phyloP scores from a whole-genome alignment of 805 yeast species.

The Saturnispora bothae region DNA sequence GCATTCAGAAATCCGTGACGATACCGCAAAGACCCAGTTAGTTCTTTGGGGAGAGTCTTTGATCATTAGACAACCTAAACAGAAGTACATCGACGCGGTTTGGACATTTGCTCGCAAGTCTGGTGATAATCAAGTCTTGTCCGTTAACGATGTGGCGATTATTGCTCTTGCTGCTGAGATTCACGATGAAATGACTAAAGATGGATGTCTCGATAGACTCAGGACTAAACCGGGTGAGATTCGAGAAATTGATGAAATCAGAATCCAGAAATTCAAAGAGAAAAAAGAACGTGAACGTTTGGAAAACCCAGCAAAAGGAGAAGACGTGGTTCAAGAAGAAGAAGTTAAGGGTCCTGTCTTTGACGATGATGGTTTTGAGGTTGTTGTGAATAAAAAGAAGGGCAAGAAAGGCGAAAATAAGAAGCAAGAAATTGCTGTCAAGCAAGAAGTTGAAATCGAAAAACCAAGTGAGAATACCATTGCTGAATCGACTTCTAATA shows the following conservation, averaged over 20 bases:
- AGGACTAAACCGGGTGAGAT: slow-evolving; percentile 56
- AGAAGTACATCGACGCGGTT: slow-evolving; percentile 53
- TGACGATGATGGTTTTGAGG: slow-evolving; percentile 14
- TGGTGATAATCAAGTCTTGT: slow-evolving; percentile 84
- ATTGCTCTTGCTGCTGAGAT: slow-evolving; percentile 86
- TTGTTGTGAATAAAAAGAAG: slow-evolving; percentile 10
- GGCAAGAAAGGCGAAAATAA: slow-evolving; percentile 6
- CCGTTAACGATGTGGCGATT: slow-evolving; percentile 85
- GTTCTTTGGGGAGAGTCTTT: slow-evolving; percentile 70
- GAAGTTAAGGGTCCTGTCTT: slow-evolving; percentile 11
- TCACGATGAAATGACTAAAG: slow-evolving; percentile 51
- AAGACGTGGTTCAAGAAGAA: slow-evolving; percentile 11
- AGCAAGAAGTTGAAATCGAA: slow-evolving; percentile 2
- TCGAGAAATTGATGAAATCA: slow-evolving; percentile 29
- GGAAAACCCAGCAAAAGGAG: slow-evolving; percentile 6
- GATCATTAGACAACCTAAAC: slow-evolving; percentile 65
- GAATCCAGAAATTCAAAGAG: slow-evolving; percentile 19
- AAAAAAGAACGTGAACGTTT: slow-evolving; percentile 9
- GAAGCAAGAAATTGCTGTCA: neutral
- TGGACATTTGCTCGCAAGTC: slow-evolving; percentile 71
- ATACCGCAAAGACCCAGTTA: slow-evolving; percentile 67
- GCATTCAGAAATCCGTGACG: slow-evolving; percentile 76
- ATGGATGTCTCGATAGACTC: slow-evolving; percentile 54
- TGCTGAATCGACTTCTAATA: slow-evolving; percentile 4
- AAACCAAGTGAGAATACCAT: neutral